Base-by-base conservation (phyloP, 345 rosid genomes). In the Brassica napus region DNA sequence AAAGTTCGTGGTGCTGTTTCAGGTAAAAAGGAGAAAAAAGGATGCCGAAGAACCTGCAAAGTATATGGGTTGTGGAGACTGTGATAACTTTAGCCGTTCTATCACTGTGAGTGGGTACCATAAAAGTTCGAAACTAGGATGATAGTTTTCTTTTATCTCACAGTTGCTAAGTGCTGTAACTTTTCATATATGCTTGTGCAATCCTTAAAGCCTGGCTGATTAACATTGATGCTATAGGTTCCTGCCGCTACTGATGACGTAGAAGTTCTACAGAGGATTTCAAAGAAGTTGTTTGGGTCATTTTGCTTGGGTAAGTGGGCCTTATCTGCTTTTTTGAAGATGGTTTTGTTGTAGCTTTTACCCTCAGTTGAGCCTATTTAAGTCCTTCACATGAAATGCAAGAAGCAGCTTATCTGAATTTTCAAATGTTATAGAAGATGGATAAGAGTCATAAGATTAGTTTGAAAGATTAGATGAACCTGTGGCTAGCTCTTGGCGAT, bases 1-100 rank as follows among this genome's bases (percentile, higher is more conserved):
- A 73, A 5, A 12, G 23, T 54, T 12, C 31, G 18, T 65, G 69
- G 18, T 59, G 12, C 79, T 47, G 66, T 11, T 75, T 15, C 84
- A 94, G 98, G 88, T 94, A 35, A 94, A 94, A 79, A 91, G 81
- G 89, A 92, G 94, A 83, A 89, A 89, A 71, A 83, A 88, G 77
- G 87, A 89, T 83, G 94, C 95, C 8, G 90, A 31, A 68, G 97
- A 92, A 83, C 97, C 98, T 77, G 47, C 77, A n/a, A 94, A 94
- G 86, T 94, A 83, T 76, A 91, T 94, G 97, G 97, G 98, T 14
- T 87, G 87, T 77, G 97, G 97, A 64, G 93, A 85, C 66, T 92
- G 97, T 83, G 97, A 92, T 84, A 94, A 90, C 76, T 70, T 91
- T 77, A 92, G 97, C 59, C 98, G 94, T 81, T 88, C 97, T 54